Conservation (phyloP, 1,139 yeast genomes). For the Eremothecium coryli region DNA sequence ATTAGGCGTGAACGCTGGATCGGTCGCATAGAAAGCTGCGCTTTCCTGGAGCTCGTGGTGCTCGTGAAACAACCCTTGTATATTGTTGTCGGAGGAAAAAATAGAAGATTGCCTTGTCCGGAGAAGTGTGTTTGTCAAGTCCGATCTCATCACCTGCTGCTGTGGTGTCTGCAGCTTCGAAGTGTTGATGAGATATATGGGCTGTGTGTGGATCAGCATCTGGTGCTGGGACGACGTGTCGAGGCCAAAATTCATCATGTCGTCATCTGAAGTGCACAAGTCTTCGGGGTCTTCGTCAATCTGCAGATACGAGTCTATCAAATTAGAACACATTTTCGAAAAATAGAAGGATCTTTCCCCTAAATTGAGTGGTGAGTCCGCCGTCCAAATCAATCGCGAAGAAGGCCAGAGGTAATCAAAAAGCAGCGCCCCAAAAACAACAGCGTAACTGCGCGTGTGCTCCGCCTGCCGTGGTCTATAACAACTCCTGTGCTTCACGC, state of each 20-base stretch:
- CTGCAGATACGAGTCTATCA: conserved; percentile 4
- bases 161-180: conserved; percentile 5
- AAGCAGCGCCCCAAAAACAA: no score
- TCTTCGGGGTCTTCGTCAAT: conserved; percentile 3
- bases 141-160: conserved; percentile 3
- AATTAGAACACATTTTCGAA: not conserved
- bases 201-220: conserved; percentile 19
- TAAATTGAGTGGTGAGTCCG: no score
- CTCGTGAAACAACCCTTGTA: conserved; percentile 3
- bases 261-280: conserved; percentile 4
- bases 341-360: no score
- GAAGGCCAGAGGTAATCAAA: no score
- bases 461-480: no score
- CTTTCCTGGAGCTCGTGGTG: conserved; percentile 1
- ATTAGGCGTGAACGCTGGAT: conserved; percentile 2
- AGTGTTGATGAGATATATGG: conserved; percentile 13
- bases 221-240: conserved; percentile 3
- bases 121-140: not conserved
- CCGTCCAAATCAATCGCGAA: no score
- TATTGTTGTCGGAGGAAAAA: conserved; percentile 7
- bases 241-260: conserved; percentile 2
- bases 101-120: conserved; percentile 8
- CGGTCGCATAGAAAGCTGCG: not conserved
- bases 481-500: no score
- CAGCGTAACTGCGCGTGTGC: no score